Percentiles rank a stretch among this genome's conserved stretches.
These are phyloP conservation scores for Apiotrichum brassicae DNA, from an alignment of 1,284 basidiomycete species.

Conservation along the genomic window DNA sequence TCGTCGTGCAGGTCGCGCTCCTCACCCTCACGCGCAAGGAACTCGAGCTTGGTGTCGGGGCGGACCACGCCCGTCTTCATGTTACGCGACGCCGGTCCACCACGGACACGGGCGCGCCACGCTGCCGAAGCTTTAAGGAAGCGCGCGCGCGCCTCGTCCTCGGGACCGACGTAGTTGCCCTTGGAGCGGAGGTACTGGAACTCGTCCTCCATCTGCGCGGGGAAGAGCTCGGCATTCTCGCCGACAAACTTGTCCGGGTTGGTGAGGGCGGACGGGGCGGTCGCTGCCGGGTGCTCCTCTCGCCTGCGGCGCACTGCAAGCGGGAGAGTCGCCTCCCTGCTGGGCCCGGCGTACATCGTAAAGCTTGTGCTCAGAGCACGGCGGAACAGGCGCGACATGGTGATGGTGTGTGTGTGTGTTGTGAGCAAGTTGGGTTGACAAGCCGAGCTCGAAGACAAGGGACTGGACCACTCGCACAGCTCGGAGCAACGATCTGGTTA, in stretches of 20 bases:
- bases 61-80: not conserved
- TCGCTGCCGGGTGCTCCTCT: conserved; percentile 15
- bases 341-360: conserved; percentile 14
- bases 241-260: conserved; percentile 17
- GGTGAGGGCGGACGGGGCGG: conserved; percentile 20
- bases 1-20: not conserved
- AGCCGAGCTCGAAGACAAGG: not conserved
- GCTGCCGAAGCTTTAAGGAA: conserved; percentile 31
- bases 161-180: conserved; percentile 28
- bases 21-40: conserved; percentile 11
- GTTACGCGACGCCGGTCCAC: conserved; percentile 9
- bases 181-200: conserved; percentile 31
- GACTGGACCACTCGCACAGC: too few relatives aligned
- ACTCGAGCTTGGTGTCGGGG: conserved; percentile 5
- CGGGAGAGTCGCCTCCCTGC: conserved; percentile 25
- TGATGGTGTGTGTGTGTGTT: not conserved
- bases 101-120: conserved; percentile 39
- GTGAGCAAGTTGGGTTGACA: not conserved
- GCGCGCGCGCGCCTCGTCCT: conserved; percentile 26
- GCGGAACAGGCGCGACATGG: conserved; percentile 38
- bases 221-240: conserved; percentile 19
- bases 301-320: conserved; percentile 32
- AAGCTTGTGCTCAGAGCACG: conserved; percentile 22
- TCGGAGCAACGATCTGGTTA: too few relatives aligned
- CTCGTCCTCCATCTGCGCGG: conserved; percentile 31